A percentile compares a stretch with the other conserved stretches of the same genome.
These are phyloP conservation scores for Myriosclerotinia duriaeana DNA, from an alignment of 2,329 filamentous ascomycete species.

Conservation along the genomic window DNA sequence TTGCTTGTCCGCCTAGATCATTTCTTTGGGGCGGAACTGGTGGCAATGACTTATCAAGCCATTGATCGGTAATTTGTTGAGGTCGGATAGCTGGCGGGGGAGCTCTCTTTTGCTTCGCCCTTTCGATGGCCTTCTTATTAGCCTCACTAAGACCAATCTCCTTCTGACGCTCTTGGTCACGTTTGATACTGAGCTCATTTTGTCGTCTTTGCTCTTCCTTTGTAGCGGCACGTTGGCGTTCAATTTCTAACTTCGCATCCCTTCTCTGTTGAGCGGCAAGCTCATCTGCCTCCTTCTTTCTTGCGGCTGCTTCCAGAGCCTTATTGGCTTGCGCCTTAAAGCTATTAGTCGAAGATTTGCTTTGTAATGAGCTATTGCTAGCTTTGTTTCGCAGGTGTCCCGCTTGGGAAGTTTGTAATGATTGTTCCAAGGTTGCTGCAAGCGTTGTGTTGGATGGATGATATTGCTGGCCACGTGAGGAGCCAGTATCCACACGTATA, in stretches of 20 bases:
- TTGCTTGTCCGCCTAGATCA: constrained; percentile 33
- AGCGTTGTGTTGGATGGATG: constrained; percentile 59
- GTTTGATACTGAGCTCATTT: constrained; percentile 59
- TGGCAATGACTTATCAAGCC: constrained; percentile 39
- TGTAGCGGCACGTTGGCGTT: constrained; percentile 68
- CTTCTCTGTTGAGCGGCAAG: constrained; percentile 74
- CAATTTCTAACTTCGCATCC: constrained; percentile 77
- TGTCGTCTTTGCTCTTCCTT: constrained; percentile 65
- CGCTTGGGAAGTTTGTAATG: constrained; percentile 47
- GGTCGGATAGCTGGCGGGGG: constrained; percentile 59
- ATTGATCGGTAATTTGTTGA: constrained; percentile 47
- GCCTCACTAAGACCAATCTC: constrained; percentile 54
- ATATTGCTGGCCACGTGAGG: constrained; percentile 62
- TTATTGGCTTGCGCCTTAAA: constrained; percentile 69
- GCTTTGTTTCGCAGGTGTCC: constrained; percentile 58
- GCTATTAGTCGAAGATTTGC: constrained; percentile 49
- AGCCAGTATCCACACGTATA: constrained; percentile 68
- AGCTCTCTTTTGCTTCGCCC: constrained; percentile 62
- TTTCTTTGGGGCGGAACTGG: constrained; percentile 34
- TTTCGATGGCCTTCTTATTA: constrained; percentile 65
- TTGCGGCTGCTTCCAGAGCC: constrained; percentile 71
- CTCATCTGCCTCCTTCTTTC: constrained; percentile 84
- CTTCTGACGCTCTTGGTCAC: constrained; percentile 57
- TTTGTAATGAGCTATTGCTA: constrained; percentile 49
- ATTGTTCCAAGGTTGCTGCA: constrained; percentile 59